These are phyloP conservation scores for Aspergillus nomiae DNA, from an alignment of 2,329 filamentous ascomycete genomes.

Conservation along the genomic window DNA sequence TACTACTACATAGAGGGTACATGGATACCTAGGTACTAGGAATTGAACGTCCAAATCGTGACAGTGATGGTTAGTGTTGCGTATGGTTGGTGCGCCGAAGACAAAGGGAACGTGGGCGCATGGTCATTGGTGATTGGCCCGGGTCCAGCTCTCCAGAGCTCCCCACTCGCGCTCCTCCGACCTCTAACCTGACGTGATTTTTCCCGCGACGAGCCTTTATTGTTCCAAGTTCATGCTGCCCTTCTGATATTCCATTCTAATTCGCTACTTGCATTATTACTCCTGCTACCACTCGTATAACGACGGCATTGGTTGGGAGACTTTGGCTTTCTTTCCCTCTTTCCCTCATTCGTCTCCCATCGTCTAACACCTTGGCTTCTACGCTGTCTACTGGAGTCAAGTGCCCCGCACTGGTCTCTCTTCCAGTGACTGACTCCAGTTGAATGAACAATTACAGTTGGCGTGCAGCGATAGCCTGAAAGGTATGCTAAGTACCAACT, in stretches of 20 bases:
- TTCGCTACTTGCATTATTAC: neutral
- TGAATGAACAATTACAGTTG: neutral
- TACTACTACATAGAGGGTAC: too few species aligned
- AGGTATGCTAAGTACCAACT: neutral
- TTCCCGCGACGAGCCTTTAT: slow-evolving; percentile 1
- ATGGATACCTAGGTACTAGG: too few species aligned
- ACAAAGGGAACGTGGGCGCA: slow-evolving; percentile 20
- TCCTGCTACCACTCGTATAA: neutral
- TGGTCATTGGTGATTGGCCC: slow-evolving; percentile 17
- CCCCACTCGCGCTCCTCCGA: slow-evolving; percentile 17
- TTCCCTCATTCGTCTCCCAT: slow-evolving; percentile 5
- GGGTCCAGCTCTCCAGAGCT: slow-evolving; percentile 21
- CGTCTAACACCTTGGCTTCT: neutral
- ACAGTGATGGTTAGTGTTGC: neutral
- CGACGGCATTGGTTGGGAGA: neutral
- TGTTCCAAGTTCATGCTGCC: neutral
- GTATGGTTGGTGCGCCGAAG: neutral
- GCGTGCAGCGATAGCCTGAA: neutral
- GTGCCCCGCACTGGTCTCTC: slow-evolving; percentile 12
- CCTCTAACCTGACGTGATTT: slow-evolving; percentile 10
- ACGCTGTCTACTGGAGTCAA: slow-evolving; percentile 5
- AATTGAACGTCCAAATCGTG: too few species aligned
- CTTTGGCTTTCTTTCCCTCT: slow-evolving; percentile 6
- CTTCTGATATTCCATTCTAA: slow-evolving; percentile 6
- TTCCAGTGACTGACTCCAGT: slow-evolving; percentile 9